These are phyloP conservation scores for Saussurea involucrata DNA, from an alignment of 129 eudicot species.

Conservation along the genomic window DNA sequence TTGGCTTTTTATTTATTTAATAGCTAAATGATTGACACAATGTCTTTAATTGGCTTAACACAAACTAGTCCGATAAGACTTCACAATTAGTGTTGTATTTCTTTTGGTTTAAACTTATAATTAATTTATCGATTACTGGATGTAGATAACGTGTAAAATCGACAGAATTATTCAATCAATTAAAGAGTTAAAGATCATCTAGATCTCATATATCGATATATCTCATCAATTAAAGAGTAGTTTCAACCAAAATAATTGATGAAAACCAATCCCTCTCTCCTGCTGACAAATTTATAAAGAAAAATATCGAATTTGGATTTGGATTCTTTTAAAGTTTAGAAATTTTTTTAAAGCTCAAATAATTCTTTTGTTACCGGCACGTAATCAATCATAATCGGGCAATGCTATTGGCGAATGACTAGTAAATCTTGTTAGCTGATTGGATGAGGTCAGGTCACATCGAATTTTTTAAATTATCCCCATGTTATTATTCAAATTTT, in stretches of 20 bases:
- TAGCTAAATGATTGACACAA: neutral
- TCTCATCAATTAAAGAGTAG: too few species aligned
- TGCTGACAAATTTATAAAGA: too few species aligned
- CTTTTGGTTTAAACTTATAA: neutral
- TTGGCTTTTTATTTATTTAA: too few species aligned
- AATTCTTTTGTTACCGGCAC: neutral
- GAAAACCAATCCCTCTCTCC: too few species aligned
- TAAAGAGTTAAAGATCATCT: neutral
- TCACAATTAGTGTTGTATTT: neutral
- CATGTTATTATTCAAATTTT: too few species aligned
- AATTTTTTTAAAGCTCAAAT: neutral
- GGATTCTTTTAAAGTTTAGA: neutral
- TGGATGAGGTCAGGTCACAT: too few species aligned
- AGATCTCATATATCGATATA: neutral
- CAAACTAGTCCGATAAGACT: constrained; percentile 5
- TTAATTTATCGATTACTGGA: neutral
- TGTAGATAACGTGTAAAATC: neutral
- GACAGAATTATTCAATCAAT: neutral
- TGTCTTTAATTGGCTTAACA: constrained; percentile 9
- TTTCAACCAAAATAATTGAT: too few species aligned
- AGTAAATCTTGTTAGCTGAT: too few species aligned
- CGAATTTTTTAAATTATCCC: too few species aligned
- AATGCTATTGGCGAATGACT: neutral
- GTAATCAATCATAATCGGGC: neutral
- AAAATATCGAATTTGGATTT: neutral